Percentiles rank a stretch among this genome's conserved stretches.
Conservation (phyloP, 352 stramenopile species). For the Globisporangium takayamanum region DNA sequence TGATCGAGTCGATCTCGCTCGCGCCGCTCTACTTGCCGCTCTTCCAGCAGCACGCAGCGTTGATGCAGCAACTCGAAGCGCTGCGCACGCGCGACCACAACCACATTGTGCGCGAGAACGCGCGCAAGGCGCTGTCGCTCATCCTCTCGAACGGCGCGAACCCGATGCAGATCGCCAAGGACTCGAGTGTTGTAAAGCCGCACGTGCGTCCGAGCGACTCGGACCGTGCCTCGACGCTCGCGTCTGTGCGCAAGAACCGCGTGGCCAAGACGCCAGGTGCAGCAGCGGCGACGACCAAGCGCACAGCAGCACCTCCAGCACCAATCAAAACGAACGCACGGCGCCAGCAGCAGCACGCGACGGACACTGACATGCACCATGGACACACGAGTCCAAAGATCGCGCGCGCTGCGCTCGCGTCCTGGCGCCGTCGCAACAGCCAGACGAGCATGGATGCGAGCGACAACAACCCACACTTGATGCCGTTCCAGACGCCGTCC, state of each 20-base stretch:
- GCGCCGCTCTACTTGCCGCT: conserved; percentile 22
- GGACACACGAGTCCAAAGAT: conserved; percentile 34
- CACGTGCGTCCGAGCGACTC: conserved; percentile 17
- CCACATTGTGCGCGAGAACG: conserved; percentile 37
- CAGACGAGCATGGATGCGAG: conserved; percentile 13
- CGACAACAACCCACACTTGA: conserved; percentile 19
- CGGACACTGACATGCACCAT: neutral
- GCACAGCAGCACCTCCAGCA: conserved; percentile 11
- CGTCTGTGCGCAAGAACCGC: conserved; percentile 7
- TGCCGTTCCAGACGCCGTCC: conserved; percentile 28
- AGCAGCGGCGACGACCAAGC: conserved; percentile 6
- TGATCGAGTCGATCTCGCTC: conserved; percentile 41
- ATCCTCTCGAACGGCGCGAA: conserved; percentile 43
- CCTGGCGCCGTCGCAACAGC: conserved; percentile 30
- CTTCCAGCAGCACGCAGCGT: conserved; percentile 17
- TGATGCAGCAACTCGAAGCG: conserved; percentile 29
- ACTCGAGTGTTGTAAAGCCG: conserved; percentile 11
- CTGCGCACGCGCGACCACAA: conserved; percentile 32
- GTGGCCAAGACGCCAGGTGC: neutral
- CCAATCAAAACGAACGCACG: conserved; percentile 15
- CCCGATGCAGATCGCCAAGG: conserved; percentile 27
- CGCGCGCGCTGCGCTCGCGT: conserved; percentile 27
- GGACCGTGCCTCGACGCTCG: neutral
- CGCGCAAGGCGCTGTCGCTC: conserved; percentile 48
- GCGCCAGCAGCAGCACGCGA: neutral